Evolutionary conservation across 768 basidiomycete species (phyloP), one percentile per base, ranked within the genome.

Genomic region (Amanita fuliginea): DNA sequence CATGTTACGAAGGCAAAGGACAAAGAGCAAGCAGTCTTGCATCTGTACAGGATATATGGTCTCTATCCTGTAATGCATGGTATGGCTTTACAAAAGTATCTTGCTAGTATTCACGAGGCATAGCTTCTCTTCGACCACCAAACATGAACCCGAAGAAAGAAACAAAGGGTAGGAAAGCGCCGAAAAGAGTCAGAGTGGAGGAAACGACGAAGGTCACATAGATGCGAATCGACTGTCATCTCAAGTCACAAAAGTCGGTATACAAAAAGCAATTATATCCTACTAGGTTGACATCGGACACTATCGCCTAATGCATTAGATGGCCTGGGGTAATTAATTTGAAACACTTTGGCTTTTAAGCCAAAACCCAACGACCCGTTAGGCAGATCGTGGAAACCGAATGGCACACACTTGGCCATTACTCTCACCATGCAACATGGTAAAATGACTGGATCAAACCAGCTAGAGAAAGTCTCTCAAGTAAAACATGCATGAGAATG

Each of bases 11-110:
- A 73, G 72, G 89, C 89, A 2, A 90, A 92, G 62, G 88, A 87
- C 63, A 88, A 93, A 66, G 93, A 95, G 62, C 93, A 94, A 60
- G 93, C 92, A 1, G 92, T 96, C 4, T 74, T 96, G 50, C 80
- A 94, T 53, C 59, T 95, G 40, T 81, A 89, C 60, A 63, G 90
- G 51, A 81, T 86, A 26, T 95, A 96, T 57, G 71, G 68, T 41
- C 62, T 94, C 3, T 67, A 80, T 37, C 75, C 80, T 13, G 83
- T 89, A 19, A 76, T 73, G 7, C 65, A 80, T 53, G 80, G 76
- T 77, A n/a, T 19, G 40, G 24, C 11, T 7, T 32, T 37, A 1
- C 35, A 18, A 26, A 41, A 10, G 40, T 19, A 11, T 14, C 2
- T 32, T 30, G 24, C 39, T 42, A 19, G 19, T 14, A 48, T 21